phyloP scores from a whole-genome alignment of 495 filamentous ascomycete genomes.

The Alectoria sarmentosa region DNA sequence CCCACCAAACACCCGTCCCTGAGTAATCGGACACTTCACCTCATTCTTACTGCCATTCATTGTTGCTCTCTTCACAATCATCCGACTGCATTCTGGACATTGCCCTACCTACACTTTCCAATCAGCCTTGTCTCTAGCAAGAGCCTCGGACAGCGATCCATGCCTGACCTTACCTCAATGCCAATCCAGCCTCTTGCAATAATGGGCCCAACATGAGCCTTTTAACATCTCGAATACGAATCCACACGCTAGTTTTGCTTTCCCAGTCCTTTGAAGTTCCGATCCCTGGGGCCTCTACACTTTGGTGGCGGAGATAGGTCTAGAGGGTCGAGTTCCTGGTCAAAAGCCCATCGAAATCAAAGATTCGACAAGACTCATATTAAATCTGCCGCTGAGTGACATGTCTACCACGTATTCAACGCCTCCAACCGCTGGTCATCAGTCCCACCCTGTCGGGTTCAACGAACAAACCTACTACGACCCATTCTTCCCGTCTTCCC shows the following conservation, averaged over 20 bases:
- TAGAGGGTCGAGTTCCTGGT: not conserved
- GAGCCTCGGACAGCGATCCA: slow-evolving; percentile 5
- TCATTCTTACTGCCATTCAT: not conserved
- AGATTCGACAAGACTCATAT: slow-evolving; percentile 10
- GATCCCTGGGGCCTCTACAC: slow-evolving; percentile 7
- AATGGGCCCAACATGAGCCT: slow-evolving; percentile 12
- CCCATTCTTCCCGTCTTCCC: slow-evolving; percentile 24
- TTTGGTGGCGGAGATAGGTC: slow-evolving; percentile 9
- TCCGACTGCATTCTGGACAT: not conserved
- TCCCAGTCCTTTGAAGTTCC: not conserved
- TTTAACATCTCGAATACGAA: not conserved
- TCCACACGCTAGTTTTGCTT: not conserved
- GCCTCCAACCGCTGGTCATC: slow-evolving; percentile 15
- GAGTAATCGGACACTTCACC: not conserved
- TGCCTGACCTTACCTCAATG: not conserved
- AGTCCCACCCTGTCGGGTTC: slow-evolving; percentile 23
- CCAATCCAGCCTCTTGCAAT: not conserved
- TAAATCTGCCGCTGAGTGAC: slow-evolving; percentile 1
- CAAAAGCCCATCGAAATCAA: slow-evolving; percentile 6
- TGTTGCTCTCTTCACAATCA: not conserved
- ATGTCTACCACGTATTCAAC: slow-evolving; percentile 18
- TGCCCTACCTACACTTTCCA: not conserved
- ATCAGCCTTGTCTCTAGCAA: not conserved
- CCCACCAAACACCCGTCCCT: not conserved
- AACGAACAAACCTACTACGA: slow-evolving; percentile 27